These are phyloP conservation scores for Mrakia frigida DNA, from an alignment of 768 basidiomycete species.

Conservation along the genomic window DNA sequence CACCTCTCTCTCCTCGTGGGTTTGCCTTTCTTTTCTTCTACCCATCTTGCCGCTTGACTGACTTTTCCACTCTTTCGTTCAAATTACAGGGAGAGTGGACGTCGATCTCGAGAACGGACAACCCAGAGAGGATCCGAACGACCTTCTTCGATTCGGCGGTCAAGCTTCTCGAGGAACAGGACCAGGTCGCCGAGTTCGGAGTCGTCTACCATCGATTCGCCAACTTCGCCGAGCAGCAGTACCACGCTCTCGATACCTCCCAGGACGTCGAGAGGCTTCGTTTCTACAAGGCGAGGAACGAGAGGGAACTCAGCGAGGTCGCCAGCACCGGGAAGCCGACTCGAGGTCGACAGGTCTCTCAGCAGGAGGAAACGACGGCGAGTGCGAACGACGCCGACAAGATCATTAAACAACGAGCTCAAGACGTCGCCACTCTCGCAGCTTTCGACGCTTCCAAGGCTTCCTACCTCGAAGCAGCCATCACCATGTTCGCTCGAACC, in stretches of 20 bases:
- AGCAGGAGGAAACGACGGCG: slow-evolving; percentile 14
- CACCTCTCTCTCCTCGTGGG: slow-evolving; percentile 60
- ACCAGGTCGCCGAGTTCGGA: slow-evolving; percentile 34
- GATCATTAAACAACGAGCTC: slow-evolving; percentile 46
- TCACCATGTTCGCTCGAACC: slow-evolving; percentile 79
- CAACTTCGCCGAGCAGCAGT: slow-evolving; percentile 82
- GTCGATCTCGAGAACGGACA: slow-evolving; percentile 75
- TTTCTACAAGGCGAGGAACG: slow-evolving; percentile 59
- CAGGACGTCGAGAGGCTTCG: slow-evolving; percentile 66
- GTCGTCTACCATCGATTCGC: slow-evolving; percentile 73
- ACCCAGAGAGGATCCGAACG: slow-evolving; percentile 62
- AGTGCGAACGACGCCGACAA: slow-evolving; percentile 1
- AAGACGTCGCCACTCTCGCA: slow-evolving; percentile 53
- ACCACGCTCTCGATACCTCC: slow-evolving; percentile 62
- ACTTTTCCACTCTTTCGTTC: neutral
- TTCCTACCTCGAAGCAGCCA: slow-evolving; percentile 64
- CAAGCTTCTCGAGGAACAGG: slow-evolving; percentile 38
- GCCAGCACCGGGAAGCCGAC: neutral
- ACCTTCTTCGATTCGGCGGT: slow-evolving; percentile 68
- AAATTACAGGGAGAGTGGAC: slow-evolving; percentile 76
- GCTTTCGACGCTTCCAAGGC: slow-evolving; percentile 51
- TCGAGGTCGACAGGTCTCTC: neutral
- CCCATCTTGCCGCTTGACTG: neutral
- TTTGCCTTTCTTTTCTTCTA: neutral
- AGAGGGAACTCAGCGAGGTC: slow-evolving; percentile 50